A percentile compares a stretch with the other conserved stretches of the same genome.
Conservation (phyloP, 345 rosid genomes). For the Populus ilicifolia region DNA sequence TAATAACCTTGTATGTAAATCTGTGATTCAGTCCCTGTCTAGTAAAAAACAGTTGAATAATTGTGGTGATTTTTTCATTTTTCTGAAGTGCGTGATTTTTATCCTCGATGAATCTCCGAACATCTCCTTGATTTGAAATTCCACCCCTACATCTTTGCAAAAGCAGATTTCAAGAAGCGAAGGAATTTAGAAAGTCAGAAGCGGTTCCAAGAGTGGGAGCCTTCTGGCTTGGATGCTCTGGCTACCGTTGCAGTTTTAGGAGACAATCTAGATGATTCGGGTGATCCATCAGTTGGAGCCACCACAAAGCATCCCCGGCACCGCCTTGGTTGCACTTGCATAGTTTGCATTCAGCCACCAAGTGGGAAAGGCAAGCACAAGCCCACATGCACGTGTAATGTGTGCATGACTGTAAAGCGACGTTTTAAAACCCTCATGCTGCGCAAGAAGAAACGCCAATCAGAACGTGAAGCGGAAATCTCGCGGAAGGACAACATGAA, state of each 20-base stretch:
- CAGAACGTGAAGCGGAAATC: constrained; percentile 51
- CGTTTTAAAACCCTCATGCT: constrained; percentile 87
- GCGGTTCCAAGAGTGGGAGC: constrained; percentile 36
- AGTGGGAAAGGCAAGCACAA: constrained; percentile 94
- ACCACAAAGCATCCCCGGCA: constrained; percentile 98
- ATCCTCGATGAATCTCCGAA: neutral
- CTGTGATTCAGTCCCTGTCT: neutral
- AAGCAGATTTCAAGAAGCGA: constrained; percentile 57
- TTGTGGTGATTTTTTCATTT: neutral
- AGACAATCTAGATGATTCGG: constrained; percentile 41
- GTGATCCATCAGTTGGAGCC: constrained; percentile 56
- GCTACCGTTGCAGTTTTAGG: constrained; percentile 80
- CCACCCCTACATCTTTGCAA: constrained; percentile 5
- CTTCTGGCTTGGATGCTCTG: constrained; percentile 76
- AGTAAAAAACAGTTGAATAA: neutral
- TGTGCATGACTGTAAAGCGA: constrained; percentile 89
- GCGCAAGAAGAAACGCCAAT: constrained; percentile 80
- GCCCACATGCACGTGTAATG: constrained; percentile 68
- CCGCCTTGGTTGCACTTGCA: constrained; percentile 88
- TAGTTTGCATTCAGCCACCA: constrained; percentile 97
- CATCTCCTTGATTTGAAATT: neutral
- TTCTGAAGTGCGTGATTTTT: neutral
- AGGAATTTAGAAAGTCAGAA: constrained; percentile 38
- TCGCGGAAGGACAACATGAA: constrained; percentile 30
- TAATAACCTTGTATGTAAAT: neutral